Base-by-base conservation (phyloP, 345 rosid species). In the Eucalyptus victrix region DNA sequence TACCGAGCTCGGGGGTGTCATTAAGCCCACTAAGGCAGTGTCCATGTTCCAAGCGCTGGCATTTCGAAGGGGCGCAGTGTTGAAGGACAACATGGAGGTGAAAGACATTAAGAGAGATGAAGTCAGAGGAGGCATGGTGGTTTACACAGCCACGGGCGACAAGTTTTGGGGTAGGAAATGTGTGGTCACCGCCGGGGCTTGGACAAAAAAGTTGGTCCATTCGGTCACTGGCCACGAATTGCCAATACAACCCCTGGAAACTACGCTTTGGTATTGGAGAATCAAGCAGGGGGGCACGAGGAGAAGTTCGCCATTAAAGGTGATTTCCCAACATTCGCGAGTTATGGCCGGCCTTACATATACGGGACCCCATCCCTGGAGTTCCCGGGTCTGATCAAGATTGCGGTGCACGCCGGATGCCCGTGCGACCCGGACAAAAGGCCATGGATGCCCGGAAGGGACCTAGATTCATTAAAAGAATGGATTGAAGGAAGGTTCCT, bases 21-120 rank as follows among this genome's bases (percentile, higher is more conserved):
- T 97, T 26, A 97, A 95, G 91, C 97, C 99, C 87, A 95, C 99
- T 12, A 97, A 97, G 90, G 98, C 99, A 2, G 99, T 96, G 34
- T 94, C 98, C 9, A 97, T 97, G 99, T 97, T 94, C 85, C 99
- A 96, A 62, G 92, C 95, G 14, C 92, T 97, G 0, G 99, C 99
- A 4, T 42, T 89, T 21, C 85, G 92, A 86, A 88, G 93, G 26
- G 98, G 99, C 2, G 97, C 97, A 5, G 83, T 92, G 21, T 90
- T 97, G n/a, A 95, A 91, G 65, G 99, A 97, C 90, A 94, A 94
- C 90, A 90, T 87, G 65, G 92, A 95, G 88, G 99, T 97, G 51
- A 88, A 53, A 4, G 90, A 88, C 51, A 91, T 97, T 32, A 90
- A 87, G 62, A 94, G 49, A 88, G 97, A 93, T 23, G 91, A 86